Conservation (phyloP, 2,329 filamentous ascomycete genomes). For the Colletotrichum sp. region DNA sequence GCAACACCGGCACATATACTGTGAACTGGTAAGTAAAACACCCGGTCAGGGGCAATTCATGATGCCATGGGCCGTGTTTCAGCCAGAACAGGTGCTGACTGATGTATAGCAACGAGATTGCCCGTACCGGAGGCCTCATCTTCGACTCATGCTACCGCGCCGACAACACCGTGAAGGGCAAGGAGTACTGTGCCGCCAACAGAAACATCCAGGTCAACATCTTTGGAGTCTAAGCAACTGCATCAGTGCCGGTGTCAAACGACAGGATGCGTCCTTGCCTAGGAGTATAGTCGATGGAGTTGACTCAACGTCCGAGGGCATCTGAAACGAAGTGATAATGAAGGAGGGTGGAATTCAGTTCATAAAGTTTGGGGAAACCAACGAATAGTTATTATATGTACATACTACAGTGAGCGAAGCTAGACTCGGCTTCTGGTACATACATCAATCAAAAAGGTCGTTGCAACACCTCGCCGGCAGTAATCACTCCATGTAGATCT, state of each 20-base stretch:
- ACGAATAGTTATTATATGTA: fast-evolving
- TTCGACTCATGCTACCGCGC: background rate
- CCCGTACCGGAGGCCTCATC: background rate
- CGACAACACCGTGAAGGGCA: background rate
- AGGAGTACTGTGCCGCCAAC: background rate
- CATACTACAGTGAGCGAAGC: background rate
- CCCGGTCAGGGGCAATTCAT: background rate
- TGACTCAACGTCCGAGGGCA: fast-evolving
- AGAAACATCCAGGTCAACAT: background rate
- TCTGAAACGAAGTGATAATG: background rate
- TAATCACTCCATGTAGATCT: fast-evolving
- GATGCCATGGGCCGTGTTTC: fast-evolving
- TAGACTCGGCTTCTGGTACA: background rate
- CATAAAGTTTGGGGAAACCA: background rate
- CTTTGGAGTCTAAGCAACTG: background rate
- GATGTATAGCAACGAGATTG: background rate
- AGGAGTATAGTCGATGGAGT: fast-evolving
- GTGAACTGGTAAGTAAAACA: background rate
- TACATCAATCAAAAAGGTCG: background rate
- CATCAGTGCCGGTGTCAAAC: fast-evolving
- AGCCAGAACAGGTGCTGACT: background rate
- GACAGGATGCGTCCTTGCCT: fast-evolving
- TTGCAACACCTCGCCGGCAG: fast-evolving
- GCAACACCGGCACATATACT: background rate
- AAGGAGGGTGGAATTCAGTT: background rate